Conservation (phyloP, 2,329 filamentous ascomycete species). For the Fusarium illudens region DNA sequence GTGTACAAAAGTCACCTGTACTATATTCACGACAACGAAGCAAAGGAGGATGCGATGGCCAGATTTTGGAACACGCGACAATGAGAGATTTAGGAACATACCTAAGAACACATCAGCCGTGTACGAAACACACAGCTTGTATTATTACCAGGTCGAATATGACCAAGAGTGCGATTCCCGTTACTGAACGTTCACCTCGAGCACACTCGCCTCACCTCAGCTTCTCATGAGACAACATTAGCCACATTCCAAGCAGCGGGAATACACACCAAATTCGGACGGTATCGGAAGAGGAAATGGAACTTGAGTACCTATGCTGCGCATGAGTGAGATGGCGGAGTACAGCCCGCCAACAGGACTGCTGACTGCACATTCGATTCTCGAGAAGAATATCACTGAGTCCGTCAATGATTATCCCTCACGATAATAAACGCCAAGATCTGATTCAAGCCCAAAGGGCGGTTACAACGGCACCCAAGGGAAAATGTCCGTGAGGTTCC, state of each 20-base stretch:
- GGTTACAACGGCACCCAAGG: conserved; percentile 1
- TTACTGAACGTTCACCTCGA: background rate
- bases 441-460: background rate
- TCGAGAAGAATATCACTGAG: background rate
- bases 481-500: conserved; percentile 6
- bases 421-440: background rate
- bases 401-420: background rate
- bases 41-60: background rate
- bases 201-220: background rate
- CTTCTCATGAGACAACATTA: background rate
- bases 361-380: background rate
- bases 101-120: conserved; percentile 6
- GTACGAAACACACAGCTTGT: conserved; percentile 19
- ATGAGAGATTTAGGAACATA: conserved; percentile 9
- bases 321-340: background rate
- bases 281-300: background rate
- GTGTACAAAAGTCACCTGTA: conserved; percentile 29
- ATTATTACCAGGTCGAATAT: too few relatives aligned
- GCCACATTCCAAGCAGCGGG: background rate
- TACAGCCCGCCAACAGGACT: background rate
- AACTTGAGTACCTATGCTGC: background rate
- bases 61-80: background rate
- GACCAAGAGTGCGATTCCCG: background rate
- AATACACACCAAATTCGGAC: background rate
- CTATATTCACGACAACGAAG: conserved; percentile 18